Conservation (phyloP, 2,329 filamentous ascomycete genomes). For the Microdochium trichocladiopsis region DNA sequence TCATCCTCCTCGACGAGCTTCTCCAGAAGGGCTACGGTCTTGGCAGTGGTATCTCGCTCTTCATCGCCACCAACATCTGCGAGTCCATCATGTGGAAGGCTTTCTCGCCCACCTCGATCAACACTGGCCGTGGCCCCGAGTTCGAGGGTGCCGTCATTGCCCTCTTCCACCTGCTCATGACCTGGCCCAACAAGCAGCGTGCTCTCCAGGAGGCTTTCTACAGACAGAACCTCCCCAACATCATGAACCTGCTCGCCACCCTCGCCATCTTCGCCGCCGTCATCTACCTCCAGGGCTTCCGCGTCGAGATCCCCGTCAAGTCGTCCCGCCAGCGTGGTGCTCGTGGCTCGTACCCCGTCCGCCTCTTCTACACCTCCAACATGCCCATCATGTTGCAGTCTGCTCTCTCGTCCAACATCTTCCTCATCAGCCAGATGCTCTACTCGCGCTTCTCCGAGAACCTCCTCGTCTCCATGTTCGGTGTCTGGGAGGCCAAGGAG, state of each 20-base stretch:
- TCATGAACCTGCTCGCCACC: constrained; percentile 96
- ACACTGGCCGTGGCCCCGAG: constrained; percentile 97
- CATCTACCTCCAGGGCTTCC: constrained; percentile 99
- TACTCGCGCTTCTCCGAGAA: constrained; percentile 99
- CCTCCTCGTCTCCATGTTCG: constrained; percentile 92
- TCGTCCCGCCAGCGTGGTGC: constrained; percentile 97
- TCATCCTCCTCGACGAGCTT: constrained; percentile 97
- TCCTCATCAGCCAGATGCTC: constrained; percentile 98
- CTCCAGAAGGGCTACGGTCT: constrained; percentile 99
- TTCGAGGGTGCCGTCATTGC: constrained; percentile 98
- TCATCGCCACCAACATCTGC: constrained; percentile 99
- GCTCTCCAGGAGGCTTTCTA: constrained; percentile 98
- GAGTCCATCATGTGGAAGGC: constrained; percentile 99
- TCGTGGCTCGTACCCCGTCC: constrained; percentile 94
- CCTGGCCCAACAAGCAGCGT: constrained; percentile 98
- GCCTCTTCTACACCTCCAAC: constrained; percentile 99
- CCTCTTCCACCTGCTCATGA: constrained; percentile 94
- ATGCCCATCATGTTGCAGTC: constrained; percentile 99
- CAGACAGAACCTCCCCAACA: constrained; percentile 97
- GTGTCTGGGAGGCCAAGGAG: constrained; percentile 97
- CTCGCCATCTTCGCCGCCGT: constrained; percentile 91
- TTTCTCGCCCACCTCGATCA: constrained; percentile 98
- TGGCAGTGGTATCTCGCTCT: constrained; percentile 96
- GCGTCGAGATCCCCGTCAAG: constrained; percentile 99
- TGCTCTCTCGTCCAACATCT: constrained; percentile 96